These are phyloP conservation scores for Panaeolus papilionaceus DNA, from an alignment of 768 basidiomycete genomes.

Conservation along the genomic window DNA sequence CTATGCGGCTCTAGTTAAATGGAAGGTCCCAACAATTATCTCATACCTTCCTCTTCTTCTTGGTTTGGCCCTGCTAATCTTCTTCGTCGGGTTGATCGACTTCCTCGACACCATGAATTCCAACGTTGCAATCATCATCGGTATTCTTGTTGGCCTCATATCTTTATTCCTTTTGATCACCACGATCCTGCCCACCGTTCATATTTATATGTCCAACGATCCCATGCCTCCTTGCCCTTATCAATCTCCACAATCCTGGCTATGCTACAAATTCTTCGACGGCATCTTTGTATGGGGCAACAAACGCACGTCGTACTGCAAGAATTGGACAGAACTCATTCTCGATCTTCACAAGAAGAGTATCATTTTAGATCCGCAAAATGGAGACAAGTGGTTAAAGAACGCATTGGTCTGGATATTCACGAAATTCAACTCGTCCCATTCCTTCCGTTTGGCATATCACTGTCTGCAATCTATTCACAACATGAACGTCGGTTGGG, in stretches of 20 bases:
- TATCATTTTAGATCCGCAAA: background rate
- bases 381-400: background rate
- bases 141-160: slow-evolving; percentile 24
- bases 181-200: slow-evolving; percentile 23
- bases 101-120: slow-evolving; percentile 27
- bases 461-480: slow-evolving; percentile 8
- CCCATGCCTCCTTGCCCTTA: slow-evolving; percentile 25
- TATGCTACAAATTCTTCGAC: slow-evolving; percentile 10
- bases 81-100: slow-evolving; percentile 29
- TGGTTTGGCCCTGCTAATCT: slow-evolving; percentile 27
- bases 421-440: background rate
- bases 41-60: slow-evolving; percentile 27
- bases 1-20: slow-evolving; percentile 26
- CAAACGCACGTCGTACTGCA: slow-evolving; percentile 5
- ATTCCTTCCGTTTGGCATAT: background rate
- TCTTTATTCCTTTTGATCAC: slow-evolving; percentile 23
- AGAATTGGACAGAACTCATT: slow-evolving; percentile 8
- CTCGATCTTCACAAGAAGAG: slow-evolving; percentile 3
- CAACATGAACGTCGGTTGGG: slow-evolving; percentile 4
- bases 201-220: slow-evolving; percentile 17
- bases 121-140: slow-evolving; percentile 23
- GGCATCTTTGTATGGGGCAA: background rate
- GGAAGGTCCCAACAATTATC: slow-evolving; percentile 30
- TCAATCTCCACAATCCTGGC: slow-evolving; percentile 29
- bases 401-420: slow-evolving; percentile 6